These are phyloP conservation scores for Rugonectria rugulosa DNA, from an alignment of 2,329 filamentous ascomycete species.

Conservation along the genomic window DNA sequence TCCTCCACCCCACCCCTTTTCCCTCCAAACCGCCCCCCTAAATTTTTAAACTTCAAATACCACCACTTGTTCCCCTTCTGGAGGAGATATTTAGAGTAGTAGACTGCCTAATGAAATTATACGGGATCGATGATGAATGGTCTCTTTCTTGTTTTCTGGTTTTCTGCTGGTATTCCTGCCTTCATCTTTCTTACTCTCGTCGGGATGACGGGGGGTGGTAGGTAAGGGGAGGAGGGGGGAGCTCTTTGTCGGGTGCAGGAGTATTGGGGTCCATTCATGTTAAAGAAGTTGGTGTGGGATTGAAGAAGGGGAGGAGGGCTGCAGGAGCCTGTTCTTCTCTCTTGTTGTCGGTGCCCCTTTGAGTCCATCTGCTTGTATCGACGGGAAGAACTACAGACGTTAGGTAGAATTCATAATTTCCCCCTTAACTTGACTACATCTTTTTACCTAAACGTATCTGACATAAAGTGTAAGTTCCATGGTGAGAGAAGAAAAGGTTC, in stretches of 20 bases:
- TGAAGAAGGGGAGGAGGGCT: constrained; percentile 10
- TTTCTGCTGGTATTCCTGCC: no score
- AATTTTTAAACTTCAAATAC: constrained; percentile 50
- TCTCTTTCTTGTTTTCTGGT: not conserved
- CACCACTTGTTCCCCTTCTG: constrained; percentile 41
- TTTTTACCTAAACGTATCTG: no score
- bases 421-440: no score
- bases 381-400: constrained; percentile 27
- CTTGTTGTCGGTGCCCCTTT: constrained; percentile 21
- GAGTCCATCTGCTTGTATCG: constrained; percentile 17
- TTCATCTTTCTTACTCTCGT: no score
- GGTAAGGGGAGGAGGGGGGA: no score
- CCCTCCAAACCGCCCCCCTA: constrained; percentile 14
- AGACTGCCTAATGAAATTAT: constrained; percentile 44
- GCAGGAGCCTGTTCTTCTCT: constrained; percentile 7
- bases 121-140: constrained; percentile 30
- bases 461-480: no score
- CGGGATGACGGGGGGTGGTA: no score
- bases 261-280: no score
- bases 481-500: no score
- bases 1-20: no score
- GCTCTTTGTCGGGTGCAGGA: no score
- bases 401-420: constrained; percentile 41
- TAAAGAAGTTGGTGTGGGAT: not conserved
- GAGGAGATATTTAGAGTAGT: constrained; percentile 44